Evolutionary conservation across 2,329 filamentous ascomycete species (phyloP), one percentile per base, ranked within the genome.

Genomic region (Fusarium sp.): DNA sequence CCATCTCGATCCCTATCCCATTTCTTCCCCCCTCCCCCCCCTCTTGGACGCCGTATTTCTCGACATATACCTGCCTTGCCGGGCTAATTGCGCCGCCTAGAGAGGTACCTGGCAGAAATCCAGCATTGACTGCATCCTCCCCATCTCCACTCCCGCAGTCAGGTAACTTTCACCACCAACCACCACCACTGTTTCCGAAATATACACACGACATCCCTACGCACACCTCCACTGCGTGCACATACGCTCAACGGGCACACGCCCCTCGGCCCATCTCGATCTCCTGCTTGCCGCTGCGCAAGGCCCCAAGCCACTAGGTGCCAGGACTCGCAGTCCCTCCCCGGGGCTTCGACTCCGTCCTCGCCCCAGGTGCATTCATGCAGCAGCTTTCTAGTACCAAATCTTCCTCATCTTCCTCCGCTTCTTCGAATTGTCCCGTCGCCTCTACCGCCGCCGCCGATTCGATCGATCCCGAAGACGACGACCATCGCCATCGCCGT

Each of bases 301-400:
- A 55, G 68, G 55, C 69, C 61, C 62, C 61, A 68, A 73, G 69
- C 67, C 67, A 69, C 63, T 71, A 72, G 63, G 71, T 64, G 70
- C 65, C 65, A 62, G 68, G 70, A 73, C 62, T 74, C 71, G 67
- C 69, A 67, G 72, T 74, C 73, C 71, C 68, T 69, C 68, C 42
- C 42, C 60, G 69, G 69, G 71, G 69, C 69, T 72, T 73, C 65
- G 73, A 74, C 69, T 74, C 68, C 71, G 71, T 70, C 61, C 55
- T 67, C 58, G 63, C 65, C 66, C 68, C 67, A 70, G 72, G 73
- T 74, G 75, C 66, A 70, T 78, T 77, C 68, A 79, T 79, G 77
- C 77, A 74, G 68, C 71, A 75, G 63, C 65, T 66, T 63, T 67
- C 73, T 49, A 71, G 62, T 68, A 57, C 62, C 68, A 68, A 68